Conservation (phyloP, 495 filamentous ascomycete genomes). For the Tuber melanosporum region DNA sequence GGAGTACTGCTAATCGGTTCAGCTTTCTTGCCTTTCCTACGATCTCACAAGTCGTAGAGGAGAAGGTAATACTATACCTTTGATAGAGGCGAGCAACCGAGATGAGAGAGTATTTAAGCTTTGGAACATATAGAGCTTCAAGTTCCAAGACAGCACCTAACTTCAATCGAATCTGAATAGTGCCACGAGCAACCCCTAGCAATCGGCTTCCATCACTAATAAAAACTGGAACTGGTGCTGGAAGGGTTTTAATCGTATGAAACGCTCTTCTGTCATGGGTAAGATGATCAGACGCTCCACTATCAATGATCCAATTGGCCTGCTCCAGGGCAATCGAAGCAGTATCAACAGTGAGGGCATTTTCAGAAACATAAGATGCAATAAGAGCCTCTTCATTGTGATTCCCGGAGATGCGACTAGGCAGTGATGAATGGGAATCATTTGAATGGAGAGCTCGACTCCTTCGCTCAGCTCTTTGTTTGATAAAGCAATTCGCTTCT, state of each 20-base stretch:
- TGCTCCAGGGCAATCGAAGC: rapidly evolving
- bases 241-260: background rate
- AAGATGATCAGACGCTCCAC: background rate
- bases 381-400: background rate
- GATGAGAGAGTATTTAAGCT: background rate
- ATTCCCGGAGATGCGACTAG: rapidly evolving
- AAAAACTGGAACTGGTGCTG: background rate
- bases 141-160: background rate
- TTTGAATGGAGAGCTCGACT: rapidly evolving
- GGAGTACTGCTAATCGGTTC: background rate
- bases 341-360: background rate
- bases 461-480: too few relatives aligned
- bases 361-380: background rate
- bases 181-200: background rate
- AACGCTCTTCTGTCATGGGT: background rate
- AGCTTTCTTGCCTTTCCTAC: background rate
- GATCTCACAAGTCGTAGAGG: background rate
- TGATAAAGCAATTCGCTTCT: too few relatives aligned
- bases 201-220: background rate
- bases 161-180: background rate
- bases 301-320: background rate
- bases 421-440: too few relatives aligned
- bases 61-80: background rate
- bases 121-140: background rate
- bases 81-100: background rate